Conservation (phyloP, 2,329 filamentous ascomycete species). For the Aspergillus luchuensis region DNA sequence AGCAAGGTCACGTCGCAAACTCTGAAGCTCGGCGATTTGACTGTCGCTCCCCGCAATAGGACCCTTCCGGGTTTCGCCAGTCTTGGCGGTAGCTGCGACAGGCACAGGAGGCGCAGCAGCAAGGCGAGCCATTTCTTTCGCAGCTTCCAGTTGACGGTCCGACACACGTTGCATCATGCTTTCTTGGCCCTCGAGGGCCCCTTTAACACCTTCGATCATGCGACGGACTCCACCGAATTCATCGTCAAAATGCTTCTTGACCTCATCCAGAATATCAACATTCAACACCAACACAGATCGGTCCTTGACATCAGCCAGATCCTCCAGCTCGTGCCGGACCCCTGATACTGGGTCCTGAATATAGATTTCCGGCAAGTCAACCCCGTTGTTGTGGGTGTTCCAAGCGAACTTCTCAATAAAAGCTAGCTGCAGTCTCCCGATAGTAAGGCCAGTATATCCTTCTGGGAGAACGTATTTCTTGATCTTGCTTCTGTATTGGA, state of each 20-base stretch:
- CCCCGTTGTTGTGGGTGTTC: constrained; percentile 94
- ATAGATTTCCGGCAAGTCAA: constrained; percentile 93
- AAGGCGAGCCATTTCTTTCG: constrained; percentile 78
- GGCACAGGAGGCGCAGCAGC: constrained; percentile 51
- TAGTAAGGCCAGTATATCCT: constrained; percentile 79
- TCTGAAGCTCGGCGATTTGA: constrained; percentile 77
- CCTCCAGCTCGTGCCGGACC: constrained; percentile 94
- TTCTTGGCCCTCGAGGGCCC: constrained; percentile 80
- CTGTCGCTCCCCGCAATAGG: constrained; percentile 50
- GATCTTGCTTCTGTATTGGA: constrained; percentile 95
- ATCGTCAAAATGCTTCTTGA: constrained; percentile 94
- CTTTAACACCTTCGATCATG: constrained; percentile 83
- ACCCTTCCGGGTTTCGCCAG: constrained; percentile 28
- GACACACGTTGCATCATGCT: constrained; percentile 81
- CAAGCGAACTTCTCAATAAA: constrained; percentile 99
- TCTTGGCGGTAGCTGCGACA: constrained; percentile 25
- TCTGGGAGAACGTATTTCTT: constrained; percentile 92
- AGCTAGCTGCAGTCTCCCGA: constrained; percentile 85
- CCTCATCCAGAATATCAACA: constrained; percentile 88
- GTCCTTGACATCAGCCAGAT: constrained; percentile 90
- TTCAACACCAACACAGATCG: constrained; percentile 93
- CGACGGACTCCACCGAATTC: constrained; percentile 77
- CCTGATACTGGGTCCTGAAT: constrained; percentile 95
- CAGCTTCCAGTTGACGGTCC: constrained; percentile 84
- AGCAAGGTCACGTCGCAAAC: constrained; percentile 81